These are phyloP conservation scores for Pythium utonaiense DNA, from an alignment of 352 stramenopile genomes.

Conservation along the genomic window DNA sequence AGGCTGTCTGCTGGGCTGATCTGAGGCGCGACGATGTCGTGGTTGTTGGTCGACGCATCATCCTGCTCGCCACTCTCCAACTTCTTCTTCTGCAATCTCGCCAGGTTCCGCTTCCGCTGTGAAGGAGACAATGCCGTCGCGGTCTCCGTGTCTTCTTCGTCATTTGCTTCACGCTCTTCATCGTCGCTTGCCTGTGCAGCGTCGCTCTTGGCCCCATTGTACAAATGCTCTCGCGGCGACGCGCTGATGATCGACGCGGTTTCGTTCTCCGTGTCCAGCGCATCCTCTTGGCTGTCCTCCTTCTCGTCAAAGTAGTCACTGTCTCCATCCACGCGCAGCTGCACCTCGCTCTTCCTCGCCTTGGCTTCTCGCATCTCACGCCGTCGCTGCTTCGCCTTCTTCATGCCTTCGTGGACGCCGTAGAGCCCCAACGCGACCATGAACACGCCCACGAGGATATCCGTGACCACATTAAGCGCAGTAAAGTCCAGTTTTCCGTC, in stretches of 20 bases:
- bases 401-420: conserved; percentile 36
- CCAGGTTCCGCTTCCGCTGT: conserved; percentile 23
- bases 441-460: conserved; percentile 56
- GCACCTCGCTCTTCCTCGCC: not conserved
- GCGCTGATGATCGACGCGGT: conserved; percentile 31
- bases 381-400: conserved; percentile 28
- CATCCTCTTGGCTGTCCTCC: conserved; percentile 13
- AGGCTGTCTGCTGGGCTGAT: conserved; percentile 52
- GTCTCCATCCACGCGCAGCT: conserved; percentile 10
- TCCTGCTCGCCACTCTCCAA: conserved; percentile 3
- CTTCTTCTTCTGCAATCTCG: conserved; percentile 18
- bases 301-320: conserved; percentile 14
- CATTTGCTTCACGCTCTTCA: not conserved
- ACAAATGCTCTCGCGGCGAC: conserved; percentile 19
- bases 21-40: conserved; percentile 28
- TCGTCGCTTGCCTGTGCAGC: conserved; percentile 13
- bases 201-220: conserved; percentile 5
- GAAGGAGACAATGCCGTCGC: conserved; percentile 16
- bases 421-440: conserved; percentile 54
- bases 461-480: conserved; percentile 40
- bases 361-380: conserved; percentile 21
- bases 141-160: not conserved
- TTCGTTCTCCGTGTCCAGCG: conserved; percentile 36
- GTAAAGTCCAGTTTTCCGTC: conserved; percentile 39
- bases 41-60: not conserved